Evolutionary conservation across 768 basidiomycete species (phyloP).

Genomic region (button mushroom (Agaricus bisporus)): DNA sequence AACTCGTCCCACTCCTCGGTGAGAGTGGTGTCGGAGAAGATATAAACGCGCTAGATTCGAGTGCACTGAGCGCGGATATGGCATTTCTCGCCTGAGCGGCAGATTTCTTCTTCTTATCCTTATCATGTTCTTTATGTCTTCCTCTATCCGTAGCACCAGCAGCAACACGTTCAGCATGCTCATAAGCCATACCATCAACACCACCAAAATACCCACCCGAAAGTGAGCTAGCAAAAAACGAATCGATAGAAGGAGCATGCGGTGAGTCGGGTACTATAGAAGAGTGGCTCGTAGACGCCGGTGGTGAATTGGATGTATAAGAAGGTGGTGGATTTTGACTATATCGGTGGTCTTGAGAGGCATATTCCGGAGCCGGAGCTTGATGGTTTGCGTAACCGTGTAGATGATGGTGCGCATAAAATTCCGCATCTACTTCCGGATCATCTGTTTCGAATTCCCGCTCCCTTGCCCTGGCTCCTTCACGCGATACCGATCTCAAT

Average conservation of each 20-base stretch:
- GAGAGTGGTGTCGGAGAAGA: neutral
- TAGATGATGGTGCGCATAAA: constrained; percentile 1
- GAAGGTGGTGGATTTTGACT: neutral
- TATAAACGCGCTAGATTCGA: neutral
- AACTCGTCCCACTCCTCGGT: neutral
- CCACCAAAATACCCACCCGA: neutral
- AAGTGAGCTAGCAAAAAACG: neutral
- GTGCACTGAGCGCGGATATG: neutral
- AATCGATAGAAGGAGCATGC: neutral
- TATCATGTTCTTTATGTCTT: neutral
- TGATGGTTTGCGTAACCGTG: neutral
- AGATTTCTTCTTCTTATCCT: constrained; percentile 2
- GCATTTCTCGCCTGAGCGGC: neutral
- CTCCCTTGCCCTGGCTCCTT: neutral
- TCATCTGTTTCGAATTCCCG: constrained; percentile 4
- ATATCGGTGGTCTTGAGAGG: neutral
- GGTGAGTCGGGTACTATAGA: neutral
- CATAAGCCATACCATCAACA: neutral
- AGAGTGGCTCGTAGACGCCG: neutral
- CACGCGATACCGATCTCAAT: constrained; percentile 8
- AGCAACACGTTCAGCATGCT: neutral
- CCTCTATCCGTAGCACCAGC: neutral
- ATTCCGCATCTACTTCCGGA: constrained; percentile 10
- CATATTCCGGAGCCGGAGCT: neutral
- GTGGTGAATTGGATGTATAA: neutral